Percentiles rank a stretch among this genome's conserved stretches.
Evolutionary conservation across 1,139 yeast genomes (phyloP).

Genomic region (Nadsonia commutata): DNA sequence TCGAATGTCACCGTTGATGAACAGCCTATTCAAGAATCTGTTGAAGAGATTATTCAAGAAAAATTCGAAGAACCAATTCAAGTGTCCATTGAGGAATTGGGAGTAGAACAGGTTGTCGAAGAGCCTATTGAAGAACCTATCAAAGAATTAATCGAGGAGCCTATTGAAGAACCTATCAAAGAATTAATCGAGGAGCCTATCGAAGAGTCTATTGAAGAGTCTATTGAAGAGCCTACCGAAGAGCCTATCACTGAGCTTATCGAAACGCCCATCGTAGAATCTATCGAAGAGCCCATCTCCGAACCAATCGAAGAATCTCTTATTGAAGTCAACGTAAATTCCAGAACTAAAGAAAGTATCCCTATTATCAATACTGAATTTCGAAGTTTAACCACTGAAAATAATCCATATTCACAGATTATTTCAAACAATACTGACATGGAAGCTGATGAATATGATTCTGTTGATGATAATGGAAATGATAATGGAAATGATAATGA

Average conservation of each 20-base stretch:
- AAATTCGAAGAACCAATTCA: background rate
- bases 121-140: no score
- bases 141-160: background rate
- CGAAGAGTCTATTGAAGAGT: background rate
- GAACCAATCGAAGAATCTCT: no score
- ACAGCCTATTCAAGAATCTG: background rate
- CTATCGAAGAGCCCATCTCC: background rate
- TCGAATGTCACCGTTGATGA: conserved; percentile 7
- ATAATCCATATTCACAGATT: background rate
- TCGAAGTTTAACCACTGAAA: background rate
- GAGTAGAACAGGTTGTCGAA: no score
- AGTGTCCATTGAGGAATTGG: background rate
- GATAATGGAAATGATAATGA: conserved; percentile 1
- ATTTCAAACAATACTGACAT: background rate
- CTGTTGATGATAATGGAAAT: background rate
- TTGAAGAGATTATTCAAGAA: background rate
- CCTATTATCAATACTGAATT: background rate
- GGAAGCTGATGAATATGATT: conserved; percentile 1
- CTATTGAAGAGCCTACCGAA: background rate
- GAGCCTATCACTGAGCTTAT: background rate
- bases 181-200: background rate
- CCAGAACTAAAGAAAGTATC: no score
- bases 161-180: background rate
- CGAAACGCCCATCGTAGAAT: no score
- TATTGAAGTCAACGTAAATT: no score